Base-by-base conservation (phyloP, 2,329 filamentous ascomycete species). In the Helotiales sp. region DNA sequence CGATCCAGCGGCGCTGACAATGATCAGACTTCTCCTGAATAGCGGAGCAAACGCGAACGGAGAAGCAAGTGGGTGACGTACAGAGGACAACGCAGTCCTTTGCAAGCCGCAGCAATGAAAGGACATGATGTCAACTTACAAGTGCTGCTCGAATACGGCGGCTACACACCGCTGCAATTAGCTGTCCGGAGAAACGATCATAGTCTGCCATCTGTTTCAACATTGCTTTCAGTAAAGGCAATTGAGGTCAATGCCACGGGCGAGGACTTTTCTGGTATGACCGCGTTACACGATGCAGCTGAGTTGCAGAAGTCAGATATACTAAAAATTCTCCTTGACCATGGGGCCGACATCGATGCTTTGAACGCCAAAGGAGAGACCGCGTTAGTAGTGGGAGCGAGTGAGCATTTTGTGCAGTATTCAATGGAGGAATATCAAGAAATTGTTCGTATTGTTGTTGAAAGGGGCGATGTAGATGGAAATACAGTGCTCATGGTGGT, bases 401-500 rank as follows among this genome's bases (percentile, higher is more conserved):
- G 40, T 13, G 7, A 45, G 5, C 1, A 15, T n/a, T 45, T 11
- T 8, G 11, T 8, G 1, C 17, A 47, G 43, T 47, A 22, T 47
- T 22, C 43, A 47, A n/a, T 22, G 7, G 43, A 47, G 43, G 22
- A 47, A 22, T 47, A 47, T 6, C 43, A 47, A 47, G 43, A 47
- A n/a, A 11, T n/a, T 47, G 1, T 47, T 20, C 43, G 43, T 22
- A 22, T 24, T 20, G 8, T 47, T 20, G 17, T 47, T 24, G 43
- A 47, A 47, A 22, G 17, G 5, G 43, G 43, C 43, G 43, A 22
- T 24, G 43, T 20, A 47, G 17, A 47, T 47, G 43, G 43, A 22
- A 47, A 47, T 47, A 47, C 43, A 47, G 43, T 47, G 43, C 43
- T 47, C 43, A 47, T 47, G 43, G 43, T 47, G 43, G 43, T 47